Percentiles rank a stretch among this genome's conserved stretches.
Evolutionary conservation across 768 basidiomycete genomes (phyloP).

Genomic region (Pleurotus ostreatus): DNA sequence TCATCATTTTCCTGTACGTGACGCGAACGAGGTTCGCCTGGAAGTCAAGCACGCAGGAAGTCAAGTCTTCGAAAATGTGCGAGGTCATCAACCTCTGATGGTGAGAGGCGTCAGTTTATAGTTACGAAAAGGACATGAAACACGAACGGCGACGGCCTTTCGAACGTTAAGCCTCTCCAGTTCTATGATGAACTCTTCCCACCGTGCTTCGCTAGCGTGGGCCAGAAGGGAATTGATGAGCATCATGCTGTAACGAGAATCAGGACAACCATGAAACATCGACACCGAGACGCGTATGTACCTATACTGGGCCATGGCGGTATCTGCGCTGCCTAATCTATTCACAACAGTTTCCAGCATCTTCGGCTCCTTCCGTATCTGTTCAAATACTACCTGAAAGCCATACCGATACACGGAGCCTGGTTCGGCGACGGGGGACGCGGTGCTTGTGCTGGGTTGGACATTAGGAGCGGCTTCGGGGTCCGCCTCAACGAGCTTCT

Average conservation of each 20-base stretch:
- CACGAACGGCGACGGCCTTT: slow-evolving; percentile 75
- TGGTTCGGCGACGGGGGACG: slow-evolving; percentile 46
- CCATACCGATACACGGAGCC: slow-evolving; percentile 82
- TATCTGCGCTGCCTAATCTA: slow-evolving; percentile 76
- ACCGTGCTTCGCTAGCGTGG: slow-evolving; percentile 71
- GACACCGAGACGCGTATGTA: slow-evolving; percentile 18
- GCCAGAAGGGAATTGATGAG: slow-evolving; percentile 82
- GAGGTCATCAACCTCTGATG: slow-evolving; percentile 76
- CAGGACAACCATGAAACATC: slow-evolving; percentile 12
- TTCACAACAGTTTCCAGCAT: slow-evolving; percentile 81
- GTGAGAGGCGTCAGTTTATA: slow-evolving; percentile 2
- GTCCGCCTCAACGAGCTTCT: slow-evolving; percentile 86
- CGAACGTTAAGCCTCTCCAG: slow-evolving; percentile 75
- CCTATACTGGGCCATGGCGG: slow-evolving; percentile 84
- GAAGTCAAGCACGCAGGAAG: slow-evolving; percentile 83
- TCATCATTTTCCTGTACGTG: slow-evolving; percentile 77
- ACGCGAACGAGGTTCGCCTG: slow-evolving; percentile 82
- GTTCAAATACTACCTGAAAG: slow-evolving; percentile 77
- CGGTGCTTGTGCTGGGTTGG: slow-evolving; percentile 56
- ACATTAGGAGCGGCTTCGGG: slow-evolving; percentile 62
- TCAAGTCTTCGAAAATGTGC: slow-evolving; percentile 76
- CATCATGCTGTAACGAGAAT: slow-evolving; percentile 59
- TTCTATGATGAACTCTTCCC: slow-evolving; percentile 76
- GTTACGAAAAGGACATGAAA: neutral
- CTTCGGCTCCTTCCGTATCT: slow-evolving; percentile 70